Evolutionary conservation across 2,329 filamentous ascomycete genomes (phyloP).

Genomic region (Fusarium pilosicola): DNA sequence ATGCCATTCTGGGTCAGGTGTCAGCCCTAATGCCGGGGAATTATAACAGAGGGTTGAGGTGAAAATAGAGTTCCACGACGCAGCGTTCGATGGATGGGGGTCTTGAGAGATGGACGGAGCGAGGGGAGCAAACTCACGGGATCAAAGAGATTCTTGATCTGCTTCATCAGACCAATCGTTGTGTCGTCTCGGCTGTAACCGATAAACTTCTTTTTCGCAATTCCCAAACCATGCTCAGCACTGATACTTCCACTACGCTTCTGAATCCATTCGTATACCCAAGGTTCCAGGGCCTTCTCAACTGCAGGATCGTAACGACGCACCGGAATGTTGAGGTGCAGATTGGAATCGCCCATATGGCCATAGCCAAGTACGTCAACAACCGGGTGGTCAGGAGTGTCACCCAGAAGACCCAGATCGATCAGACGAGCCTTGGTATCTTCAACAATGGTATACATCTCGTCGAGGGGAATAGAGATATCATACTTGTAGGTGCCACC

Average conservation of each 20-base stretch:
- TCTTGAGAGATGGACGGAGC: neutral
- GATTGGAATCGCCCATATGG: constrained; percentile 96
- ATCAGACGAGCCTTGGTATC: constrained; percentile 80
- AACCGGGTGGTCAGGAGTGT: constrained; percentile 79
- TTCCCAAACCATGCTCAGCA: constrained; percentile 91
- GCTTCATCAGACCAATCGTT: constrained; percentile 91
- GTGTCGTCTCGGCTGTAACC: constrained; percentile 90
- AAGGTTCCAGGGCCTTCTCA: constrained; percentile 89
- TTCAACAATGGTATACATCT: constrained; percentile 90
- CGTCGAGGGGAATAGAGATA: constrained; percentile 87
- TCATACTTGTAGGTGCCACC: constrained; percentile 99
- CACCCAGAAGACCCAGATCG: constrained; percentile 79
- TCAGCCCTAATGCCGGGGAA: constrained; percentile 39
- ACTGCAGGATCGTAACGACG: constrained; percentile 86
- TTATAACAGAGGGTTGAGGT: neutral
- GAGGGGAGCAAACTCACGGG: constrained; percentile 70
- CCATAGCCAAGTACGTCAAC: constrained; percentile 95
- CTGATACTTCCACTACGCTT: constrained; percentile 92
- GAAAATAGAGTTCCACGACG: neutral
- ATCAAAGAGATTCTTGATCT: constrained; percentile 93
- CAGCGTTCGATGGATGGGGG: constrained; percentile 11
- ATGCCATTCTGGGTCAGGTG: constrained; percentile 79
- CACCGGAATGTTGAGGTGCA: constrained; percentile 91
- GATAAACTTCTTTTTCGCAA: constrained; percentile 96
- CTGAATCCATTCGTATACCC: constrained; percentile 96